Evolutionary conservation across 352 stramenopile species (phyloP), one percentile per base, ranked within the genome.

Genomic region (Pythium biforme): DNA sequence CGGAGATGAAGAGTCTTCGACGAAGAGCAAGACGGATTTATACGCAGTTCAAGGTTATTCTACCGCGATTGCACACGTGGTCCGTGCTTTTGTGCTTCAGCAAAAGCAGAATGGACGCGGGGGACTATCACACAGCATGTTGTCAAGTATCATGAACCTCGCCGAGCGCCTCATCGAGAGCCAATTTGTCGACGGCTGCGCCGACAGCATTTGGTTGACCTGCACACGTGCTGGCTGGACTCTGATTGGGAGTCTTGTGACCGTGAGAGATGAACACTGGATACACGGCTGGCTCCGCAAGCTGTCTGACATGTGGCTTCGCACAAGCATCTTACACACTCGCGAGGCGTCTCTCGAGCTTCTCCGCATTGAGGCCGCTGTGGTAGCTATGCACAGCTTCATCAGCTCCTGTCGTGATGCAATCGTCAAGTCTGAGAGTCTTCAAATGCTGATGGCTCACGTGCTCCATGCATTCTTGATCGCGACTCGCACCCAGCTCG

Each of bases 191-290:
- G 81, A 86, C 59, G 75, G 81, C 23, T 92, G 80, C 58, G 69
- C 73, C 3, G 87, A 95, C 61, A 92, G 85, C 55, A 81, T 94
- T 31, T 95, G 87, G 87, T 68, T 95, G 33, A 95, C 87, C 12
- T 95, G 85, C 56, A 95, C 87, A 7, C 85, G 87, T 17, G 87
- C 83, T 50, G 87, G 87, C 17, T 95, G 87, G 87, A 87, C 73
- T 6, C 46, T 95, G n/a, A 62, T 93, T 9, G 73, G 83, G 27
- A 91, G 80, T 59, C 59, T 95, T 12, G 75, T 90, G 3, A 69
- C 80, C 0, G 74, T 94, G 43, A 77, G 87, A 50, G 76, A 88
- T 53, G 66, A 84, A 4, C 74, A 82, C 33, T 94, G 83, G 82
- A 64, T 80, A 3, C 75, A 81, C 23, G 37, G 61, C 11, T 86